A percentile compares a stretch with the other conserved stretches of the same genome.
These are phyloP conservation scores for Volvox carteri DNA, from an alignment of 163 green algal species.

Conservation along the genomic window DNA sequence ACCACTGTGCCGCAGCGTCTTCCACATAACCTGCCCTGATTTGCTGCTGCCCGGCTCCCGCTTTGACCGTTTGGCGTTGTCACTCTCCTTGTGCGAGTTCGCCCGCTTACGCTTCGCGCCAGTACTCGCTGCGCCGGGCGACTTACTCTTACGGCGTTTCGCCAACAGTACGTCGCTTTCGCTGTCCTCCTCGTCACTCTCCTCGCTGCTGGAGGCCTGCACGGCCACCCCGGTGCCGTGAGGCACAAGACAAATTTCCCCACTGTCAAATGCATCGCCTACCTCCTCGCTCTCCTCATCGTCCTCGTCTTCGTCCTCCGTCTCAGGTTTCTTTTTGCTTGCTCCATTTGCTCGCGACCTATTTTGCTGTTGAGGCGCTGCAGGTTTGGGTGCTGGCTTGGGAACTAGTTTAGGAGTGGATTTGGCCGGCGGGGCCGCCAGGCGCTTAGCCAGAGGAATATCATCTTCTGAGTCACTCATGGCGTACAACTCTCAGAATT, in stretches of 20 bases:
- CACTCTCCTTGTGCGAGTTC: slow-evolving; percentile 5
- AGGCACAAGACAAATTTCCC: neutral
- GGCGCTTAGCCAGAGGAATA: slow-evolving; percentile 50
- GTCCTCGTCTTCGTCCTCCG: slow-evolving; percentile 46
- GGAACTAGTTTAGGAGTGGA: slow-evolving; percentile 16
- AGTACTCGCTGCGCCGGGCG: neutral
- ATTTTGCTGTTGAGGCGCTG: neutral
- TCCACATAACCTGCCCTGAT: slow-evolving; percentile 84
- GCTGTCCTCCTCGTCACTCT: slow-evolving; percentile 39
- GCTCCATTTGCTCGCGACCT: neutral
- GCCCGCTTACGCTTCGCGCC: slow-evolving; percentile 41
- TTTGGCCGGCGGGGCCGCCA: slow-evolving; percentile 38
- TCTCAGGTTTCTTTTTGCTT: neutral
- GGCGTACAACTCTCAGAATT: neutral
- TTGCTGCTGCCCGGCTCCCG: slow-evolving; percentile 35
- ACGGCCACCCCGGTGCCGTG: neutral
- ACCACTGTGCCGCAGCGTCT: slow-evolving; percentile 90
- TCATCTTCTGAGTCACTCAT: slow-evolving; percentile 72
- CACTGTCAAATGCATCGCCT: neutral
- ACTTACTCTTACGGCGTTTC: slow-evolving; percentile 46
- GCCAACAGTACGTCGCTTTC: slow-evolving; percentile 61
- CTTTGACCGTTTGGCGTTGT: slow-evolving; percentile 6
- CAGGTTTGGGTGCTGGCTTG: slow-evolving; percentile 12
- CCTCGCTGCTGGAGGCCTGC: slow-evolving; percentile 33
- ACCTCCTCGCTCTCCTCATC: slow-evolving; percentile 46